A percentile compares a stretch with the other conserved stretches of the same genome.
Conservation (phyloP, 768 basidiomycete genomes). For the Ramaria sp. region DNA sequence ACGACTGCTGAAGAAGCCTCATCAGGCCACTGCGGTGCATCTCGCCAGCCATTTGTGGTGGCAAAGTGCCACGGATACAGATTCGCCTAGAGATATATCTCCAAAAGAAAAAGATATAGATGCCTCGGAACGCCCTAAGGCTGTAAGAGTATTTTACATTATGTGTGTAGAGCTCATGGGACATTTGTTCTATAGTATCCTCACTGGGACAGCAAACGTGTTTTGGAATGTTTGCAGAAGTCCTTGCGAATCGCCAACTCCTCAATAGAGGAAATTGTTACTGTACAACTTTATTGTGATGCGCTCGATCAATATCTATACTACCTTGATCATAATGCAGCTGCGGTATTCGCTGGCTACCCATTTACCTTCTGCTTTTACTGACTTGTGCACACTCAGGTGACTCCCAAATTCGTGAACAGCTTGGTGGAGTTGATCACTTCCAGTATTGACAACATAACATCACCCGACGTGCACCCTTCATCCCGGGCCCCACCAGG, state of each 20-base stretch:
- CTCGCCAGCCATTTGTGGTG: conserved; percentile 98
- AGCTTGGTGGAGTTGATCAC: conserved; percentile 94
- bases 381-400: conserved; percentile 29
- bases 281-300: conserved; percentile 91
- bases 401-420: conserved; percentile 94
- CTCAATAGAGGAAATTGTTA: conserved; percentile 93
- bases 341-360: conserved; percentile 55
- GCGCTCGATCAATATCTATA: conserved; percentile 94
- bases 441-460: conserved; percentile 85
- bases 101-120: conserved; percentile 36
- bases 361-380: neutral
- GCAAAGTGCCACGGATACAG: conserved; percentile 57
- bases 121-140: conserved; percentile 26
- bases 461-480: conserved; percentile 79
- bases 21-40: conserved; percentile 91
- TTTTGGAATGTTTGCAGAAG: conserved; percentile 95
- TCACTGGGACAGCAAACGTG: conserved; percentile 92
- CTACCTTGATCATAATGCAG: conserved; percentile 88
- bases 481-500: conserved; percentile 82
- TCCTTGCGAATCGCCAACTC: conserved; percentile 93
- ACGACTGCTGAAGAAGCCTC: conserved; percentile 94
- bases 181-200: conserved; percentile 42
- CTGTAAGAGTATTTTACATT: conserved; percentile 33
- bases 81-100: conserved; percentile 11
- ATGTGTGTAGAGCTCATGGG: neutral